A percentile compares a stretch with the other conserved stretches of the same genome.
These are phyloP conservation scores for Rhynchospora breviuscula DNA, from an alignment of 176 grass and related monocot species.

Conservation along the genomic window DNA sequence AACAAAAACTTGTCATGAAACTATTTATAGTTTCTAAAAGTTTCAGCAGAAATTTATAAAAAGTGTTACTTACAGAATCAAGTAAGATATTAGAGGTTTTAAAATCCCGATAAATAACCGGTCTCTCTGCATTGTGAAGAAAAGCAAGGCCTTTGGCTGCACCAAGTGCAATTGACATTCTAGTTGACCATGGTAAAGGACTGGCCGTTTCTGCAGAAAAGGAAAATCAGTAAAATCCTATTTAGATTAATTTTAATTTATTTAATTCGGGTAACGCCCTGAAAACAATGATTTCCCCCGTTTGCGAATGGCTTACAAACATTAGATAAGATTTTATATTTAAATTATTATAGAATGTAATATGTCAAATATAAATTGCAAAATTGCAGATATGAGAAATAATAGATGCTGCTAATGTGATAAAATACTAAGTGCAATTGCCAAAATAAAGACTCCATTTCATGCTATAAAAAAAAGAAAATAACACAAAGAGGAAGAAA, in stretches of 20 bases:
- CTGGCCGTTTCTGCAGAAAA: conserved; percentile 55
- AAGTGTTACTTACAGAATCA: conserved; percentile 69
- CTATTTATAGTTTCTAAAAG: background rate
- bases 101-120: conserved; percentile 97
- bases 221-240: background rate
- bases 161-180: conserved; percentile 97
- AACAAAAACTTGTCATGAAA: conserved; percentile 17
- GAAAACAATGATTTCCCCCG: background rate
- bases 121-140: conserved; percentile 88
- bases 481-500: conserved; percentile 2
- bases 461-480: background rate
- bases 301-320: background rate
- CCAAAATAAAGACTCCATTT: conserved; percentile 1
- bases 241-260: background rate
- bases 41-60: conserved; percentile 8
- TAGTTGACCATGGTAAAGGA: conserved; percentile 77
- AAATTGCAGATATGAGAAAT: background rate
- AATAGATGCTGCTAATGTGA: conserved; percentile 12
- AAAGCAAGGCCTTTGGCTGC: conserved; percentile 96
- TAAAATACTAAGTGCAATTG: background rate
- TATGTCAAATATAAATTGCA: background rate
- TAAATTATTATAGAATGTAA: background rate
- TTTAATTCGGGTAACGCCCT: background rate
- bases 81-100: conserved; percentile 99
- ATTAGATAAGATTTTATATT: conserved; percentile 1